Percentiles rank a stretch among this genome's conserved stretches.
Evolutionary conservation across 2,329 filamentous ascomycete species (phyloP).

Genomic region (Aspergillus nomiae): DNA sequence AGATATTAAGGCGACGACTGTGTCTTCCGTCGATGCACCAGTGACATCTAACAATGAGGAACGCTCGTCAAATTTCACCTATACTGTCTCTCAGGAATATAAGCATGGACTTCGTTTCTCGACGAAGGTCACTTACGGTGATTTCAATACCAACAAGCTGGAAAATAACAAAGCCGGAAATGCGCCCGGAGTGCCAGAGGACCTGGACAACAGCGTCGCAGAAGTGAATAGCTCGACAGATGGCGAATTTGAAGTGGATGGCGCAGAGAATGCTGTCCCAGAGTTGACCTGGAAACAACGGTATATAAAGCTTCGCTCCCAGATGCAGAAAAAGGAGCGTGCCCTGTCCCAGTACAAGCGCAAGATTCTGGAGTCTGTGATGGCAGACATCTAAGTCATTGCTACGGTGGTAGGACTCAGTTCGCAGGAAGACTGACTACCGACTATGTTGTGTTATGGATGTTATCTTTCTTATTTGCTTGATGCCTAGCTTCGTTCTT

Average conservation of each 20-base stretch:
- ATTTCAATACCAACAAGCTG: slow-evolving; percentile 14
- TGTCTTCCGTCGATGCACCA: slow-evolving; percentile 6
- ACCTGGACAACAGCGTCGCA: slow-evolving; percentile 17
- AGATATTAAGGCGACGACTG: slow-evolving; percentile 19
- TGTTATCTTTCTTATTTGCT: not conserved
- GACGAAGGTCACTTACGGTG: slow-evolving; percentile 29
- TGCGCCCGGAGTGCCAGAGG: slow-evolving; percentile 7
- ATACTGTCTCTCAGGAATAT: slow-evolving; percentile 31
- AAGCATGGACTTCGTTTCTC: slow-evolving; percentile 25
- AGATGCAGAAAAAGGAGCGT: slow-evolving; percentile 42
- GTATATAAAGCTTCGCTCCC: slow-evolving; percentile 39
- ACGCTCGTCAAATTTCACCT: slow-evolving; percentile 16
- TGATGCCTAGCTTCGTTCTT: not conserved
- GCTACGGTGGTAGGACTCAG: not conserved
- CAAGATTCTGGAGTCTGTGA: slow-evolving; percentile 46
- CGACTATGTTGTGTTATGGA: not conserved
- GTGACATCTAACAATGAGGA: slow-evolving; percentile 12
- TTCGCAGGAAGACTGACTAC: not conserved
- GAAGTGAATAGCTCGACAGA: slow-evolving; percentile 27
- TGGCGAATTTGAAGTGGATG: slow-evolving; percentile 32
- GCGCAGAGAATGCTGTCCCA: slow-evolving; percentile 21
- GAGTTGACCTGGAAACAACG: slow-evolving; percentile 43
- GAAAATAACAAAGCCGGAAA: slow-evolving; percentile 13
- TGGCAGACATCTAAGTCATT: slow-evolving; percentile 39
- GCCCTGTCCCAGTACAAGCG: slow-evolving; percentile 43